Percentiles rank a stretch among this genome's conserved stretches.
These are phyloP conservation scores for Citrullus mucosospermus DNA, from an alignment of 306 rosid genomes.

Conservation along the genomic window DNA sequence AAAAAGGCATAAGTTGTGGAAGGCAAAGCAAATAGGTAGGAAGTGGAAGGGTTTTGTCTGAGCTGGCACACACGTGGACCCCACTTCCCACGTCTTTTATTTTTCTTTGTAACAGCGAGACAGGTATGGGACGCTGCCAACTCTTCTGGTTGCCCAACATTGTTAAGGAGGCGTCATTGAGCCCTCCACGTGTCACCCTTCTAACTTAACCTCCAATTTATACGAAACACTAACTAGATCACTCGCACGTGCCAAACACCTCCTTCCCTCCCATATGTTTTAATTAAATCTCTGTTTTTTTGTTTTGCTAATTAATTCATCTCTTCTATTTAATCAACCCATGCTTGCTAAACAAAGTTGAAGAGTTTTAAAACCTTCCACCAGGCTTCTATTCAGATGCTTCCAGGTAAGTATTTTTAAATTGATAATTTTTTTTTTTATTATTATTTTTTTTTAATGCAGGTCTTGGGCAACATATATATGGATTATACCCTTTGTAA, in stretches of 20 bases:
- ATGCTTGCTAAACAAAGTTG: too few relatives aligned
- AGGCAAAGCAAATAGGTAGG: background rate
- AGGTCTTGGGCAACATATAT: too few relatives aligned
- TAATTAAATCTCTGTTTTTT: too few relatives aligned
- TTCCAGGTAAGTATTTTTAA: too few relatives aligned
- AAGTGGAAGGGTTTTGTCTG: background rate
- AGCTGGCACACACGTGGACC: constrained; percentile 1
- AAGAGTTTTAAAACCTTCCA: too few relatives aligned
- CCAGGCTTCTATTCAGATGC: too few relatives aligned
- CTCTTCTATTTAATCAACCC: too few relatives aligned
- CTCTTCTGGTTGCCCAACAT: background rate
- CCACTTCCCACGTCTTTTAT: background rate
- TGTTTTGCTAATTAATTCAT: too few relatives aligned
- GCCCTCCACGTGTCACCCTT: background rate
- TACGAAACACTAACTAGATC: background rate
- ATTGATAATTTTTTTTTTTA: too few relatives aligned
- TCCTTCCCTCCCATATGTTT: background rate
- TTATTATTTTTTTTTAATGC: too few relatives aligned
- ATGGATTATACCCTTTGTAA: too few relatives aligned
- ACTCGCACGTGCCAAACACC: background rate
- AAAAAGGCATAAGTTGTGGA: background rate
- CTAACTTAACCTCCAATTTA: background rate
- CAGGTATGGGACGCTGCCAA: constrained; percentile 4
- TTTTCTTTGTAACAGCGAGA: background rate
- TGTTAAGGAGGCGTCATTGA: background rate